phyloP scores from a whole-genome alignment of 148 eudicot species.

The Fagopyrum tataricum region DNA sequence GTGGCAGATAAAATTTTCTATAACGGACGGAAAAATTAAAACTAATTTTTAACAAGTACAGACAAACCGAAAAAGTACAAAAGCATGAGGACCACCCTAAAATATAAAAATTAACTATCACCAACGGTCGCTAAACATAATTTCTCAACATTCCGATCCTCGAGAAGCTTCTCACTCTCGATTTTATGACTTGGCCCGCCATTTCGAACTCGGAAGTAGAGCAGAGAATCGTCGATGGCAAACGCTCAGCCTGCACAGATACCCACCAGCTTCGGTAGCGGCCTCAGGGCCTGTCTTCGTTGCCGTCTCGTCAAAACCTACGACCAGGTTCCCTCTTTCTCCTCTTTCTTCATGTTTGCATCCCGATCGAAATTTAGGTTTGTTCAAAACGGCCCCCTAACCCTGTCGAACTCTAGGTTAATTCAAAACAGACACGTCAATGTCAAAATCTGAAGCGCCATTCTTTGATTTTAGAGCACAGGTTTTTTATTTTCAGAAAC shows the following conservation, averaged over 20 bases:
- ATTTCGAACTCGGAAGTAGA: neutral
- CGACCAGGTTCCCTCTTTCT: constrained; percentile 46
- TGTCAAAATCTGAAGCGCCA: neutral
- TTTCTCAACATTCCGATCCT: neutral
- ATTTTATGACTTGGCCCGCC: neutral
- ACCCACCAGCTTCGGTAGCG: constrained; percentile 89
- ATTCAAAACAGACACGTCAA: neutral
- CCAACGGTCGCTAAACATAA: too few species aligned
- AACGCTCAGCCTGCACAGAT: constrained; percentile 46
- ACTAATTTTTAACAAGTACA: too few species aligned
- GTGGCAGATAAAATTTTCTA: too few species aligned
- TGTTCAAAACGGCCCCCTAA: too few species aligned
- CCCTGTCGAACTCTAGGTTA: neutral
- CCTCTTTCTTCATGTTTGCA: neutral
- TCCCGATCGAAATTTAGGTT: neutral
- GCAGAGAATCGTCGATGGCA: neutral
- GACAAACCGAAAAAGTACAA: too few species aligned
- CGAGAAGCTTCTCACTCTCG: neutral
- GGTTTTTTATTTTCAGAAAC: neutral
- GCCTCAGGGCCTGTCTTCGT: constrained; percentile 85
- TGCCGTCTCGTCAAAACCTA: constrained; percentile 87
- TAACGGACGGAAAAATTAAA: too few species aligned
- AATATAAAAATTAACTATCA: too few species aligned
- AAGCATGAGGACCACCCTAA: too few species aligned
- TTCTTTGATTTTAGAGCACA: neutral